Percentiles rank a stretch among this genome's conserved stretches.
Evolutionary conservation across 1,284 basidiomycete genomes (phyloP).

Genomic region (Irpex sp.): DNA sequence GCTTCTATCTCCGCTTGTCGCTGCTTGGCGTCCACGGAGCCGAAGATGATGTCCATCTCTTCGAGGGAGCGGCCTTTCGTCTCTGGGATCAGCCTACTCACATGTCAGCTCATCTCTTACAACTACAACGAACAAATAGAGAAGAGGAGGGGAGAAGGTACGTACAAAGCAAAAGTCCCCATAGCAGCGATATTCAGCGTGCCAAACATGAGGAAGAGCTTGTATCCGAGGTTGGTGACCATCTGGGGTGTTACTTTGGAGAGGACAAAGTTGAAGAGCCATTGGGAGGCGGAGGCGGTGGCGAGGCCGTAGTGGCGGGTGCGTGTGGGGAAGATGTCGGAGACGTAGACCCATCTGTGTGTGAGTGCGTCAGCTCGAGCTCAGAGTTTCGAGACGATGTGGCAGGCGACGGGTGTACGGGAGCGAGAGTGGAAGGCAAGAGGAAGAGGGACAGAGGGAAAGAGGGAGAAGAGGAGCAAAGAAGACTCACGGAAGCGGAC

Average conservation of each 20-base stretch:
- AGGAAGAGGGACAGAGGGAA: background rate
- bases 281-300: constrained; percentile 68
- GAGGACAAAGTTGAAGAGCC: constrained; percentile 80
- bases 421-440: background rate
- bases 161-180: constrained; percentile 30
- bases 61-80: constrained; percentile 73
- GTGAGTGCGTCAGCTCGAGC: too few species aligned
- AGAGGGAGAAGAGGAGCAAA: background rate
- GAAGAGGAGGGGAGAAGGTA: constrained; percentile 10
- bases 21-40: constrained; percentile 54
- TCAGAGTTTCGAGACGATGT: too few species aligned
- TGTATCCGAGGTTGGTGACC: constrained; percentile 56
- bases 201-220: constrained; percentile 69
- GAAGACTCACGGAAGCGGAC: constrained; percentile 22
- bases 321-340: constrained; percentile 82
- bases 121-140: background rate
- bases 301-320: constrained; percentile 78
- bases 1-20: constrained; percentile 52
- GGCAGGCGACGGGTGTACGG: too few species aligned
- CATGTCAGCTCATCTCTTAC: background rate
- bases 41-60: constrained; percentile 83
- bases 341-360: constrained; percentile 62
- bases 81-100: constrained; percentile 46
- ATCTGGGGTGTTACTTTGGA: constrained; percentile 70
- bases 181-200: constrained; percentile 49